Evolutionary conservation across 2,329 filamentous ascomycete species (phyloP), one percentile per base, ranked within the genome.

Genomic region (Aureobasidium musti): DNA sequence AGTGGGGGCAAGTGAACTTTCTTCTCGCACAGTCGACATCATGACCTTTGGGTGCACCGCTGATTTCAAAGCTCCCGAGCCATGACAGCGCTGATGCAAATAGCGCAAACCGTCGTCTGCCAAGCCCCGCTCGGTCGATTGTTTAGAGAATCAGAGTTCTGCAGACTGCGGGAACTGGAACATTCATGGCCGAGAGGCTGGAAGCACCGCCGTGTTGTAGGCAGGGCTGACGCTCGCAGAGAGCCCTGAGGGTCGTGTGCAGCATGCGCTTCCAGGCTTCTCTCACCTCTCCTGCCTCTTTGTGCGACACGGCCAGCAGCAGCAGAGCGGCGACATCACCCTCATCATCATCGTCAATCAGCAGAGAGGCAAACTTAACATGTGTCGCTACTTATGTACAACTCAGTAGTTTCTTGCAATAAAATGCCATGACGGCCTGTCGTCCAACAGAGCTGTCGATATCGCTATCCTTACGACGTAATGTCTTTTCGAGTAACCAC

Each of bases 1-100:
- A 37, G 61, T 21, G 61, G 61, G 47, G 61, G 19, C 50, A 26
- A 45, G 35, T 53, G 60, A 63, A 63, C 59, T 63, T 63, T 63
- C 59, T 63, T 63, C 23, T 47, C 30, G 41, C 45, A 35, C 41
- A 64, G 39, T 50, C 60, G 23, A 33, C 61, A 64, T 64, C 61
- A 54, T 64, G 35, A 64, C 45, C 59, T 50, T 33, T 4, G 4
- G 33, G 23, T n/a, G 56, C 37, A 60, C 43, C 37, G 54, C 28
- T 28, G 43, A 53, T 43, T 43, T 30, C 26, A 30, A 28, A 50
- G 45, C 28, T 10, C 33, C n/a, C n/a, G n/a, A n/a, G n/a, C n/a
- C n/a, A n/a, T n/a, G n/a, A n/a, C 28, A 49, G 30, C 43, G 43
- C 41, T 19, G 43, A 14, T 61, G 26, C 43, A 23, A 37, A 61